phyloP scores from a whole-genome alignment of 2,329 filamentous ascomycete genomes.

The Chrysoporthe cubensis region DNA sequence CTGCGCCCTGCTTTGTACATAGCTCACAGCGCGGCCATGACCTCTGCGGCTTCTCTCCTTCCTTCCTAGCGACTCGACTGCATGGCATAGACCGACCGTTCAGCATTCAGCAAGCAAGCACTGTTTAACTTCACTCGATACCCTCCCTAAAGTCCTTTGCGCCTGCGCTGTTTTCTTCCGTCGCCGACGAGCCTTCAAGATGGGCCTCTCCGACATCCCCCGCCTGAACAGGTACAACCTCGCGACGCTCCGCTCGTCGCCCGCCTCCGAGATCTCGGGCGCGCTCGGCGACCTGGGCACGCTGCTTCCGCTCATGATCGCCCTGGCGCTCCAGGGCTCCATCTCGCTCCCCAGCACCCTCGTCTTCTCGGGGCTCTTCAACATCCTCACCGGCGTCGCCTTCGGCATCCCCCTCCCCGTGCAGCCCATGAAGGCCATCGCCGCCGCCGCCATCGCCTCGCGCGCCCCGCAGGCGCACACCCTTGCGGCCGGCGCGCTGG shows the following conservation, averaged over 20 bases:
- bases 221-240: slow-evolving; percentile 52
- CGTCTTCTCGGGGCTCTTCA: slow-evolving; percentile 86
- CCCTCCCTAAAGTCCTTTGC: background rate
- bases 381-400: slow-evolving; percentile 76
- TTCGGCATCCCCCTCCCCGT: slow-evolving; percentile 92
- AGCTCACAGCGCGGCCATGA: background rate
- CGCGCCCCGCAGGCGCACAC: slow-evolving; percentile 70
- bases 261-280: slow-evolving; percentile 78
- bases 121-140: background rate
- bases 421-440: slow-evolving; percentile 87
- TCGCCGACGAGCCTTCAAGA: slow-evolving; percentile 14
- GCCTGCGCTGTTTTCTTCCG: background rate
- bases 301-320: slow-evolving; percentile 85
- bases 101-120: background rate
- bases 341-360: slow-evolving; percentile 84
- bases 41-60: background rate
- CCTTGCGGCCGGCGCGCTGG: slow-evolving; percentile 82
- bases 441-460: slow-evolving; percentile 80
- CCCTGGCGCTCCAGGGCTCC: slow-evolving; percentile 75
- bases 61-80: background rate
- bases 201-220: slow-evolving; percentile 36
- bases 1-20: background rate
- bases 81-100: background rate
- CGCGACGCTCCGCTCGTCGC: slow-evolving; percentile 49
- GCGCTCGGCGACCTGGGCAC: slow-evolving; percentile 88